Evolutionary conservation across 345 rosid genomes (phyloP), one percentile per base, ranked within the genome.

Genomic region (Turritis glabra): DNA sequence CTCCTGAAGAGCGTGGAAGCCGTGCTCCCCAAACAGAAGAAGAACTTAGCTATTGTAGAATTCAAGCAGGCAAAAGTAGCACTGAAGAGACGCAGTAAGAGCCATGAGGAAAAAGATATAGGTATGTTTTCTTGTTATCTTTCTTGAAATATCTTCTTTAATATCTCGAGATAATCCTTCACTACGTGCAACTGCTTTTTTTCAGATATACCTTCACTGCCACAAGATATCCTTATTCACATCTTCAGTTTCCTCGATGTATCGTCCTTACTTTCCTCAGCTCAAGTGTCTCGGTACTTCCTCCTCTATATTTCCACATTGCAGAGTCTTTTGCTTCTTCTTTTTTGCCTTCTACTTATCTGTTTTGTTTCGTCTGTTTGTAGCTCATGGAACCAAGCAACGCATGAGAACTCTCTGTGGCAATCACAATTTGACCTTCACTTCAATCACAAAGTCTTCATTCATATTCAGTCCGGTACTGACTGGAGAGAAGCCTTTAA

Each of bases 371-470:
- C 48, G 70, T 48, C 52, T 80, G 52, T 43, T 22, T 80, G 8
- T 81, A 82, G 98, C 85, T 85, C 92, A 22, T 91, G 98, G 97
- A 85, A 86, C 80, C 78, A 80, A 51, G 93, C 92, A 13, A 85
- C 90, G 15, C 67, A 63, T 70, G 89, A 85, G 62, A 82, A 79
- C 73, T 75, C 81, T 56, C 76, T 89, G 26, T 91, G 97, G 95
- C 78, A 61, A 69, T 80, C 77, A 22, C 83, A 77, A 3, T 94
- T 77, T 80, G 55, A 57, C n/a, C 48, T 66, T 58, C 51, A 75
- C 67, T 51, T 72, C 30, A 67, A 33, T 75, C 77, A 85, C 79
- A 62, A 81, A 80, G 7, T 66, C 52, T 17, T 56, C 50, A 63
- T 43, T 48, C 75, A 2, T 62, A 46, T 7, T n/a, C 63, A 51